Conservation (phyloP, 805 yeast species). For the Sugiyamaella boreocaroliniensis region DNA sequence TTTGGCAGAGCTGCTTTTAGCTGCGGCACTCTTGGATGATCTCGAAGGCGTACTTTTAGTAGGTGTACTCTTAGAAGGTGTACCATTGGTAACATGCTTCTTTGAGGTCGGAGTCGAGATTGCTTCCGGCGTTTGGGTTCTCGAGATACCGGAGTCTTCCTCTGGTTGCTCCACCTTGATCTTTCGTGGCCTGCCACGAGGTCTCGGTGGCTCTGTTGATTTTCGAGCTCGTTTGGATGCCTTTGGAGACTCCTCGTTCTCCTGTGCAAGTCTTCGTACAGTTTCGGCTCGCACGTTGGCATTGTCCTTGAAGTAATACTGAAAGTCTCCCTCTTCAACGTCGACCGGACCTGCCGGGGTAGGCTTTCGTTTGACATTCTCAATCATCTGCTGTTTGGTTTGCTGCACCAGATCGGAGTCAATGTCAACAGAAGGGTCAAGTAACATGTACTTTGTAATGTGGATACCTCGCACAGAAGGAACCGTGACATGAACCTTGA, state of each 20-base stretch:
- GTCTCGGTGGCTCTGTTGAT: neutral
- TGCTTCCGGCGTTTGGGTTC: neutral
- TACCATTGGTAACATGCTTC: no score
- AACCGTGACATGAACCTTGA: conserved; percentile 23
- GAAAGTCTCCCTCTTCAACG: conserved; percentile 3
- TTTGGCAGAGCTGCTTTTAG: no score
- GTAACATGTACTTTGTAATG: conserved; percentile 24
- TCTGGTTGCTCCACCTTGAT: conserved; percentile 2
- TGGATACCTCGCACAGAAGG: conserved; percentile 18
- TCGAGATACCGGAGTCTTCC: neutral
- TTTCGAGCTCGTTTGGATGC: neutral
- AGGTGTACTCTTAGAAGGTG: no score
- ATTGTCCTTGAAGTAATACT: neutral
- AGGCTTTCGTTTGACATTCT: neutral
- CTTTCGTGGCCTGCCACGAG: neutral
- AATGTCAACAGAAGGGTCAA: conserved; percentile 22
- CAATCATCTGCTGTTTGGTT: conserved; percentile 14
- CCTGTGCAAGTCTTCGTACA: neutral
- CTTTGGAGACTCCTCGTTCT: neutral
- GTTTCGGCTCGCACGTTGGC: neutral
- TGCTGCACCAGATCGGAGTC: conserved; percentile 19
- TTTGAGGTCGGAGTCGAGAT: no score
- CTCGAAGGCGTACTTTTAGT: no score
- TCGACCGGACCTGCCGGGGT: neutral
- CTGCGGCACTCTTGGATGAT: no score